These are phyloP conservation scores for Trichophyton simii DNA, from an alignment of 2,329 filamentous ascomycete species.

Conservation along the genomic window DNA sequence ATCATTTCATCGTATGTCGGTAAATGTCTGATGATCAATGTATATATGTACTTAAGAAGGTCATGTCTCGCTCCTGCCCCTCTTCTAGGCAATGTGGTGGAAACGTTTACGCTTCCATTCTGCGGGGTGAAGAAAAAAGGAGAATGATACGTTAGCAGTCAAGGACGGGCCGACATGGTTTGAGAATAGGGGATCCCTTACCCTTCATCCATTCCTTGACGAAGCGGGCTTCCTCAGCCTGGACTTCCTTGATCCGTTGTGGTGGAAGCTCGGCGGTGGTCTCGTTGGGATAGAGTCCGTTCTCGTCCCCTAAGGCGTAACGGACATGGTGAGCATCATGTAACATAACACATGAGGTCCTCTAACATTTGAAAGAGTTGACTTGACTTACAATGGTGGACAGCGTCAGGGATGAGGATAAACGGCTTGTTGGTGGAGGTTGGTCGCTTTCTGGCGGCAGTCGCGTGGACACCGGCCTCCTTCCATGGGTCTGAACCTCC, in stretches of 20 bases:
- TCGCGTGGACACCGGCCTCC: constrained; percentile 57
- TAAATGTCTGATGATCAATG: neutral
- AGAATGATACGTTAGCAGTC: neutral
- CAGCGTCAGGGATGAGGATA: constrained; percentile 58
- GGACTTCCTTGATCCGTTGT: constrained; percentile 33
- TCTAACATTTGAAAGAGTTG: constrained; percentile 35
- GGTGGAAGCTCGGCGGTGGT: constrained; percentile 39
- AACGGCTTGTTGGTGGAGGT: constrained; percentile 57
- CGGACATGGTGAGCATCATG: constrained; percentile 18
- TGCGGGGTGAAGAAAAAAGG: neutral
- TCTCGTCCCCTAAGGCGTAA: constrained; percentile 32
- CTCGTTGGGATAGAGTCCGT: constrained; percentile 40
- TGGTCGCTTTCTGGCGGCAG: constrained; percentile 43
- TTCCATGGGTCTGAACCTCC: constrained; percentile 73
- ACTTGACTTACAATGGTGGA: constrained; percentile 77
- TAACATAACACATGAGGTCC: neutral
- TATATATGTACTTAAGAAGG: neutral
- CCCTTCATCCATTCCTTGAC: constrained; percentile 40
- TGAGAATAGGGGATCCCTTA: constrained; percentile 6
- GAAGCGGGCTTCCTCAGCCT: constrained; percentile 35
- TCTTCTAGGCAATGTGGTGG: neutral
- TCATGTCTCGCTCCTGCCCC: neutral
- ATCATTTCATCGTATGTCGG: neutral
- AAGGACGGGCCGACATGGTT: neutral
- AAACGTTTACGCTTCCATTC: neutral